phyloP scores from a whole-genome alignment of 2,329 filamentous ascomycete genomes.

The Aplosporella prunicola region DNA sequence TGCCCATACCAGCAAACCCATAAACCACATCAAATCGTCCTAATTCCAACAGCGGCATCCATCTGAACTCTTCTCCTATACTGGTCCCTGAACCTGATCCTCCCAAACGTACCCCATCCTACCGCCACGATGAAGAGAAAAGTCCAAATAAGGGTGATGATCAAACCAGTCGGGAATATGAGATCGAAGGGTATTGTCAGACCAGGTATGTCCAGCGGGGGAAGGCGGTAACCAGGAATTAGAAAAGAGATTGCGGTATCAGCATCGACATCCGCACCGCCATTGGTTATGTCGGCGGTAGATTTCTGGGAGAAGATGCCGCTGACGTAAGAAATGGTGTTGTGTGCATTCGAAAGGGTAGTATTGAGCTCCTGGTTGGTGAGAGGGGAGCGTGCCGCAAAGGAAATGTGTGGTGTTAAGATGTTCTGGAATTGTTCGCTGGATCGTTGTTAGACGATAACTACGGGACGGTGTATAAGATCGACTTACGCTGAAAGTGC shows the following conservation, averaged over 20 bases:
- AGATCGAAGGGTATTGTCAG: conserved; percentile 2
- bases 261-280: conserved; percentile 35
- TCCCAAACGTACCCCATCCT: conserved; percentile 56
- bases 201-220: conserved; percentile 22
- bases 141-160: conserved; percentile 57
- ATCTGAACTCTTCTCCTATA: conserved; percentile 46
- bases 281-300: conserved; percentile 39
- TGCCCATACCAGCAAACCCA: no score
- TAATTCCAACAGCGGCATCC: conserved; percentile 24
- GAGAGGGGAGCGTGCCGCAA: conserved; percentile 46
- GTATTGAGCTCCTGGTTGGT: conserved; percentile 47
- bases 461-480: not conserved
- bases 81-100: conserved; percentile 56
- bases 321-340: conserved; percentile 60
- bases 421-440: conserved; percentile 53
- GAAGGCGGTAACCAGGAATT: conserved; percentile 57
- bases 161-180: conserved; percentile 60
- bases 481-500: conserved; percentile 52
- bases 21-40: conserved; percentile 22
- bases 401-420: conserved; percentile 58
- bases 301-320: conserved; percentile 57
- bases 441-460: not conserved
- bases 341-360: conserved; percentile 59
- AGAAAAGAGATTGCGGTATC: conserved; percentile 43
- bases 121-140: conserved; percentile 45